Conservation (phyloP, 768 basidiomycete genomes). For the Leccinum ochraceum region DNA sequence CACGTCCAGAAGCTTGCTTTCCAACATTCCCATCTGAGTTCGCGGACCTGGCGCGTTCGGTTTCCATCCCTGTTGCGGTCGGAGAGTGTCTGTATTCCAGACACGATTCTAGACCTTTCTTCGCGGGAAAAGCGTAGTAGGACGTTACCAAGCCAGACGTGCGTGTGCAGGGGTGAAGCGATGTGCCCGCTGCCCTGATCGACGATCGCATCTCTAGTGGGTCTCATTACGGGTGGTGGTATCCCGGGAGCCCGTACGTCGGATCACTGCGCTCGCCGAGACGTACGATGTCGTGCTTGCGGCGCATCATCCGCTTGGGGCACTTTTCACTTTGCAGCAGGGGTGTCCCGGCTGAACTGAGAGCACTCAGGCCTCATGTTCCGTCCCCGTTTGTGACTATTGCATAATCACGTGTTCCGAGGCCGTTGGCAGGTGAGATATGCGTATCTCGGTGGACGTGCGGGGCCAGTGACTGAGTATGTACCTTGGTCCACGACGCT, state of each 20-base stretch:
- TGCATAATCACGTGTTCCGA: background rate
- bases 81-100: conserved; percentile 66
- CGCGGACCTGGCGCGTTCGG: conserved; percentile 52
- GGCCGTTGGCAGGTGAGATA: conserved; percentile 55
- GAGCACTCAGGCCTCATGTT: conserved; percentile 17
- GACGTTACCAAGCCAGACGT: conserved; percentile 74
- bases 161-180: conserved; percentile 16
- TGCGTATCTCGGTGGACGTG: background rate
- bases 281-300: conserved; percentile 73
- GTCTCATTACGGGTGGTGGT: conserved; percentile 55
- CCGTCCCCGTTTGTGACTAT: background rate
- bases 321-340: conserved; percentile 66
- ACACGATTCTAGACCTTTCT: conserved; percentile 62
- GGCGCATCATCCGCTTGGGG: conserved; percentile 72
- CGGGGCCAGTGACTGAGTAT: too few relatives aligned
- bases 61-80: conserved; percentile 62
- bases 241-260: conserved; percentile 53
- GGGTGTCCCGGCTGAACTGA: conserved; percentile 50
- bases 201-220: conserved; percentile 27
- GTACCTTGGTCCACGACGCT: background rate
- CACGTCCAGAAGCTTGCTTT: conserved; percentile 49
- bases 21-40: conserved; percentile 63
- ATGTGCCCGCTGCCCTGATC: background rate
- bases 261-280: conserved; percentile 60
- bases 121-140: conserved; percentile 58